Evolutionary conservation across 495 filamentous ascomycete genomes (phyloP).

Genomic region (Penicilliopsis zonata): DNA sequence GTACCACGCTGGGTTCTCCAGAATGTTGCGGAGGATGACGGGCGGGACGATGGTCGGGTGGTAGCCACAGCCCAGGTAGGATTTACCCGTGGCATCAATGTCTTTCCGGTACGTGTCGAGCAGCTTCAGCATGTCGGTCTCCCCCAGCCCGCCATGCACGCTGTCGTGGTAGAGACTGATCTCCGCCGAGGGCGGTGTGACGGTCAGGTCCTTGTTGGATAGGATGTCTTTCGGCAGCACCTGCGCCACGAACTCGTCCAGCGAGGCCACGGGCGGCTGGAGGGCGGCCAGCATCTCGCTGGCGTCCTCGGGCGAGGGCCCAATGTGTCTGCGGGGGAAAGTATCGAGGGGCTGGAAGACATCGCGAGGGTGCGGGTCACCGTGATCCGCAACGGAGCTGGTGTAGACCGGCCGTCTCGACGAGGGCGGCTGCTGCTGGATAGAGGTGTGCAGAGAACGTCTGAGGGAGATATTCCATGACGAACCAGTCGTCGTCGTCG

Average conservation of each 20-base stretch:
- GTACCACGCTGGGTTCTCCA: conserved; percentile 96
- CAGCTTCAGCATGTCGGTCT: conserved; percentile 54
- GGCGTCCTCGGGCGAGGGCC: conserved; percentile 61
- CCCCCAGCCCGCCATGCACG: conserved; percentile 46
- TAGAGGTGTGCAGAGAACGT: conserved; percentile 14
- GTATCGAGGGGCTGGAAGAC: conserved; percentile 43
- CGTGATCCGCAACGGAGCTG: conserved; percentile 28
- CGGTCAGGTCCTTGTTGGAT: conserved; percentile 45
- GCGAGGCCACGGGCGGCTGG: conserved; percentile 55
- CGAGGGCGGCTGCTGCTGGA: conserved; percentile 12
- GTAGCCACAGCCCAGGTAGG: conserved; percentile 82
- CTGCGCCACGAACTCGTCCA: conserved; percentile 84
- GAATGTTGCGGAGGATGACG: conserved; percentile 87
- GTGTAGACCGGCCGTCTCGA: conserved; percentile 28
- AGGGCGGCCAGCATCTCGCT: conserved; percentile 73
- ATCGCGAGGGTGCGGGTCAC: conserved; percentile 30
- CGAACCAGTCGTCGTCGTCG: too few species aligned
- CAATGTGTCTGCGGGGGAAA: conserved; percentile 87
- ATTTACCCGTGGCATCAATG: conserved; percentile 43
- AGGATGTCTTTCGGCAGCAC: conserved; percentile 78
- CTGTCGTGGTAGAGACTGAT: conserved; percentile 28
- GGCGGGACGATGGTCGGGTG: conserved; percentile 75
- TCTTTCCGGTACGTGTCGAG: conserved; percentile 52
- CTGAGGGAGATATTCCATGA: conserved; percentile 16
- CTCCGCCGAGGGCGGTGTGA: conserved; percentile 25